These are phyloP conservation scores for Amanita fuliginea DNA, from an alignment of 768 basidiomycete species.

Conservation along the genomic window DNA sequence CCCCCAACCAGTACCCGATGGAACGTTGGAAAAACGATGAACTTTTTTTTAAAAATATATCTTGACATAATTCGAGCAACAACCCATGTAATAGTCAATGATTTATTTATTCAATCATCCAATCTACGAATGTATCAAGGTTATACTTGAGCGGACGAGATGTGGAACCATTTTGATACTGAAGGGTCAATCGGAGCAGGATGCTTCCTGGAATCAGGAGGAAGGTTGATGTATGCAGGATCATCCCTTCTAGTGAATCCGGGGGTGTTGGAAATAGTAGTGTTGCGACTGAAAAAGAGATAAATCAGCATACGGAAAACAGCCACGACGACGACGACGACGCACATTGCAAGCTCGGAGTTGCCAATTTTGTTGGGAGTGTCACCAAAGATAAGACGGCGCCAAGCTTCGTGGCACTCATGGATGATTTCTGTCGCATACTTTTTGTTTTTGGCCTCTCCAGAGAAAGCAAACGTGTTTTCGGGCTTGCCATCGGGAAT, in stretches of 20 bases:
- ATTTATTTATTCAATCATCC: conserved; percentile 1
- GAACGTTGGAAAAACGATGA: conserved; percentile 22
- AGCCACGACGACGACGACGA: conserved; percentile 7
- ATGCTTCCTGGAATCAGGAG: conserved; percentile 70
- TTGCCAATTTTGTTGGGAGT: conserved; percentile 55
- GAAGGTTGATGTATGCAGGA: conserved; percentile 51
- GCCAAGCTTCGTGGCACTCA: conserved; percentile 98
- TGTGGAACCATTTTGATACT: conserved; percentile 95
- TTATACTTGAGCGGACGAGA: conserved; percentile 78
- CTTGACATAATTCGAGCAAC: not conserved
- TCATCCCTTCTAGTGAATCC: conserved; percentile 57
- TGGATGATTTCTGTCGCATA: conserved; percentile 99
- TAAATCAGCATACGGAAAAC: not conserved
- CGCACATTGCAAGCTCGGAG: conserved; percentile 82
- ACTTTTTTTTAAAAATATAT: not conserved
- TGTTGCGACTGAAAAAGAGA: conserved; percentile 52
- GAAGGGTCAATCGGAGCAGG: conserved; percentile 87
- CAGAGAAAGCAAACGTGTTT: conserved; percentile 98
- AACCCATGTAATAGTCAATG: not conserved
- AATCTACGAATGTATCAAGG: not conserved
- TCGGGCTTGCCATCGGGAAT: conserved; percentile 94
- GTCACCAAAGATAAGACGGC: conserved; percentile 80
- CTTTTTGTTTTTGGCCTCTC: conserved; percentile 99
- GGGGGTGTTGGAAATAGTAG: conserved; percentile 65
- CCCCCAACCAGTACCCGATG: conserved; percentile 57